These are phyloP conservation scores for Ophiobolus disseminans DNA, from an alignment of 2,329 filamentous ascomycete genomes.

Conservation along the genomic window DNA sequence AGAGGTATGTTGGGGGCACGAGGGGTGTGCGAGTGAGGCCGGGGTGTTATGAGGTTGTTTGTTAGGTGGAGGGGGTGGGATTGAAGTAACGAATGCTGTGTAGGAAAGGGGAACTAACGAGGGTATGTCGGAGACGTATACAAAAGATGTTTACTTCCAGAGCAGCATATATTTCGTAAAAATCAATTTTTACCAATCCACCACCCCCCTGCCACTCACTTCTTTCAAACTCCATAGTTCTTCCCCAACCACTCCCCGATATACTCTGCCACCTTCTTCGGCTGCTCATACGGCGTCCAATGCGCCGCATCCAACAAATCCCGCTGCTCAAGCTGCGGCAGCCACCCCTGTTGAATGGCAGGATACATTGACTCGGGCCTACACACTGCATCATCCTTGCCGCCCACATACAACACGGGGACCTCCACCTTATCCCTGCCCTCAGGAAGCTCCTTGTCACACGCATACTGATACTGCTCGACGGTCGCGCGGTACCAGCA, in stretches of 20 bases:
- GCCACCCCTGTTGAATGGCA: constrained; percentile 31
- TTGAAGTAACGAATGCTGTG: no score
- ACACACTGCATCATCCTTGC: constrained; percentile 46
- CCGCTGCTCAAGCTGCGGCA: constrained; percentile 42
- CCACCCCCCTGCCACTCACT: neutral
- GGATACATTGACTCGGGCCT: constrained; percentile 37
- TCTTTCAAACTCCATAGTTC: constrained; percentile 12
- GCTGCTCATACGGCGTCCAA: constrained; percentile 48
- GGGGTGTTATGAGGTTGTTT: no score
- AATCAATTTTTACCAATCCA: no score
- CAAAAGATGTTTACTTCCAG: no score
- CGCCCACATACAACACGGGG: constrained; percentile 48
- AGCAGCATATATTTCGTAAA: no score
- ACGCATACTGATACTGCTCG: constrained; percentile 33
- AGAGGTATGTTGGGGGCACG: no score
- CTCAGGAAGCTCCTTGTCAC: constrained; percentile 32
- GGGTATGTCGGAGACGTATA: no score
- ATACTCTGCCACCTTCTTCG: constrained; percentile 34
- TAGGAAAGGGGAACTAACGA: no score
- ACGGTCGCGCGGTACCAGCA: constrained; percentile 48
- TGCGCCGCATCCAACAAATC: constrained; percentile 44
- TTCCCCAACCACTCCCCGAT: constrained; percentile 29
- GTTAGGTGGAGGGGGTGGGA: no score
- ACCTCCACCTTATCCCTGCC: constrained; percentile 39
- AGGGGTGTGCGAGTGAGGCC: no score